A percentile compares a stretch with the other conserved stretches of the same genome.
Conservation (phyloP, 179 eudicot species). For the Nepenthes alata region DNA sequence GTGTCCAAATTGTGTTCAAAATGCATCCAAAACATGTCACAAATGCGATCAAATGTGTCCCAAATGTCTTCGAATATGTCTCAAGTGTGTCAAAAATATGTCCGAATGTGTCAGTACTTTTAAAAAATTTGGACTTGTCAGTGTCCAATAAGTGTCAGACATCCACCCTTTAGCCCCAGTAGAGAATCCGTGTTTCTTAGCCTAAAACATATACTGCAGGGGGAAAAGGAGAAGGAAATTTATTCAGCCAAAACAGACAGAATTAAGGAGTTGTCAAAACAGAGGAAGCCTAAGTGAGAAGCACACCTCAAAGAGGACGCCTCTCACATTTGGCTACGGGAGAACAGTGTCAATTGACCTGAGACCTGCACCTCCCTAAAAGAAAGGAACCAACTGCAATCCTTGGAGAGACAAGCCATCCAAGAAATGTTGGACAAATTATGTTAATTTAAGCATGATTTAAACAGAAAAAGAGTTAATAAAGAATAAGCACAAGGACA, state of each 20-base stretch:
- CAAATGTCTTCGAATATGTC: no score
- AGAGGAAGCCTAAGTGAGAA: slow-evolving; percentile 53
- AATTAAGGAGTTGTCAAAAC: slow-evolving; percentile 8
- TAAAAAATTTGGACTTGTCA: no score
- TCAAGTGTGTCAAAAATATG: no score
- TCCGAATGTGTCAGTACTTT: no score
- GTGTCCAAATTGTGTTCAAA: no score
- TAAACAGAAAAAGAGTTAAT: slow-evolving; percentile 10
- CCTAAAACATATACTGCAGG: no score
- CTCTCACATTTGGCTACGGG: slow-evolving; percentile 53
- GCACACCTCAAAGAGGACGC: slow-evolving; percentile 72
- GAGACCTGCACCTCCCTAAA: slow-evolving; percentile 34
- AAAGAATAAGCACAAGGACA: slow-evolving; percentile 7
- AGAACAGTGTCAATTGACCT: slow-evolving; percentile 25
- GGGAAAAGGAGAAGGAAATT: neutral
- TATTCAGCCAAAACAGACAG: slow-evolving; percentile 2
- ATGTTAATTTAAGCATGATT: slow-evolving; percentile 22
- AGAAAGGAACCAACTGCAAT: slow-evolving; percentile 35
- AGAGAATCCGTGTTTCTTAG: no score
- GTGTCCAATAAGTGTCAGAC: no score
- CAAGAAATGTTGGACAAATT: slow-evolving; percentile 18
- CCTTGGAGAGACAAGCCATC: slow-evolving; percentile 24
- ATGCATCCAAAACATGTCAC: no score
- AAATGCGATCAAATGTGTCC: no score
- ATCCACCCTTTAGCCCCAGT: no score